Percentiles rank a stretch among this genome's conserved stretches.
Conservation (phyloP, 1,139 yeast genomes). For the Nadsonia commutata region DNA sequence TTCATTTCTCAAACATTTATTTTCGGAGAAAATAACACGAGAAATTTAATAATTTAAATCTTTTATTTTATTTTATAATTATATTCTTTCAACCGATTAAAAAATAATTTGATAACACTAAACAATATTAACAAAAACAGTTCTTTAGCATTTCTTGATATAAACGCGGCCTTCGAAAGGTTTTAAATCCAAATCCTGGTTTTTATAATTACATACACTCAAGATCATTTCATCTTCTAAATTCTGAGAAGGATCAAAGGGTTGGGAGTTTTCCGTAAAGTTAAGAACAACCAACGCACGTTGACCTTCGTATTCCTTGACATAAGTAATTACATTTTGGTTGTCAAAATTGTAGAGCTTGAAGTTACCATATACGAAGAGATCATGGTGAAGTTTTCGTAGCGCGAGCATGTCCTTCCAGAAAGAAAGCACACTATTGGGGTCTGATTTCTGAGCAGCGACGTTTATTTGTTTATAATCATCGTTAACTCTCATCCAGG, state of each 20-base stretch:
- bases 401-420: conserved; percentile 29
- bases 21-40: no score
- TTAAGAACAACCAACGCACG: conserved; percentile 33
- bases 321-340: conserved; percentile 27
- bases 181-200: neutral
- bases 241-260: neutral
- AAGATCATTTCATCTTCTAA: neutral
- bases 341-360: conserved; percentile 29
- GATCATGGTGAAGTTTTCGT: conserved; percentile 31
- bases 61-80: no score
- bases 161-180: neutral
- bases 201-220: neutral
- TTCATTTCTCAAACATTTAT: no score
- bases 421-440: conserved; percentile 31
- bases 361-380: conserved; percentile 31
- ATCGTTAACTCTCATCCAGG: conserved; percentile 43
- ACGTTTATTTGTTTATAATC: conserved; percentile 33
- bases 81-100: no score
- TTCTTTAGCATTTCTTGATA: no score
- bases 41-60: no score
- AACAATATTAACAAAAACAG: no score
- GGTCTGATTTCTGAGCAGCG: conserved; percentile 30
- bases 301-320: conserved; percentile 21
- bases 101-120: no score
- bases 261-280: conserved; percentile 19